A percentile compares a stretch with the other conserved stretches of the same genome.
Evolutionary conservation across 2,329 filamentous ascomycete species (phyloP).

Genomic region (Pseudogymnoascus sp.): DNA sequence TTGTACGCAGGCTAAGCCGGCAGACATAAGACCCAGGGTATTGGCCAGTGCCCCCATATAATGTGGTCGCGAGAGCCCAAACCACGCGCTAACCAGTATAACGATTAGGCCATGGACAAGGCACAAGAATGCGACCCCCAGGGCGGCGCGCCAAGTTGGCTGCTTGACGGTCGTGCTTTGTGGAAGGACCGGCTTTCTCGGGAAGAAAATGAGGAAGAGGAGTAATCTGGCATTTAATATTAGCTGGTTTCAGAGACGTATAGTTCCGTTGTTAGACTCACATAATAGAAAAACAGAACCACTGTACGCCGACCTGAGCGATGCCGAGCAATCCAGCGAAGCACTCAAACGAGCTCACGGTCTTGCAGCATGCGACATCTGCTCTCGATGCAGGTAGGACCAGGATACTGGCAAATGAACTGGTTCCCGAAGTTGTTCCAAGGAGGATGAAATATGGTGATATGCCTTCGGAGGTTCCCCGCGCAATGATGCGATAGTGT

Average conservation of each 20-base stretch:
- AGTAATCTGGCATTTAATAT: conserved; percentile 53
- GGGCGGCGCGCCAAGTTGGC: conserved; percentile 69
- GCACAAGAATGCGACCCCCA: conserved; percentile 64
- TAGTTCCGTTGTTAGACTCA: conserved; percentile 37
- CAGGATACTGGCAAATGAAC: conserved; percentile 86
- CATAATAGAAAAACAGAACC: conserved; percentile 88
- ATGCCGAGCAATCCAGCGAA: conserved; percentile 80
- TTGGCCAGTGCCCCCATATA: conserved; percentile 75
- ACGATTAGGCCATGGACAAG: conserved; percentile 67
- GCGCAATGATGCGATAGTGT: conserved; percentile 80
- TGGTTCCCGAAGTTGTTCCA: conserved; percentile 83
- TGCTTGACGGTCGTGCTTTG: conserved; percentile 33
- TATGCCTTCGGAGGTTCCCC: conserved; percentile 84
- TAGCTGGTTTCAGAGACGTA: not conserved
- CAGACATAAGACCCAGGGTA: conserved; percentile 70
- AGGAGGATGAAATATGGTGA: conserved; percentile 92
- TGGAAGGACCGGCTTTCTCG: conserved; percentile 45
- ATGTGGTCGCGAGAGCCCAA: conserved; percentile 54
- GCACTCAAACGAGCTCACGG: conserved; percentile 75
- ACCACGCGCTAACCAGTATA: conserved; percentile 59
- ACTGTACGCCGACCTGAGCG: conserved; percentile 83
- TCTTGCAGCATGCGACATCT: conserved; percentile 78
- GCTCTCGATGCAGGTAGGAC: conserved; percentile 73
- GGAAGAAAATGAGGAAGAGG: conserved; percentile 93
- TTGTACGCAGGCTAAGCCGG: conserved; percentile 73